A percentile compares a stretch with the other conserved stretches of the same genome.
Conservation (phyloP, 2,329 filamentous ascomycete species). For the Dactylellina drechsleri region DNA sequence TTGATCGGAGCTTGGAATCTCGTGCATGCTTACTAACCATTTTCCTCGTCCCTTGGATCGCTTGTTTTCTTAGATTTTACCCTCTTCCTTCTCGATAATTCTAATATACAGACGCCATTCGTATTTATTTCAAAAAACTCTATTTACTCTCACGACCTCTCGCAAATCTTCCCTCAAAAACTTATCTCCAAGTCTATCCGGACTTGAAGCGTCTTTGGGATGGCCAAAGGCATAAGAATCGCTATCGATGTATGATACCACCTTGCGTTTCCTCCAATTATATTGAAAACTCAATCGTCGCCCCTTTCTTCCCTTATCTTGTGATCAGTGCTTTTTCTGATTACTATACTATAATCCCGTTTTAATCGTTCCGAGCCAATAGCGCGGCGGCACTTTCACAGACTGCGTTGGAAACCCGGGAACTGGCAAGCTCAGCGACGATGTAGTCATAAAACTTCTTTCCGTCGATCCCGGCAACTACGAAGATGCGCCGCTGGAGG, state of each 20-base stretch:
- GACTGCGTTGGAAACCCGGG: constrained; percentile 87
- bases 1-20: not conserved
- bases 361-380: constrained; percentile 46
- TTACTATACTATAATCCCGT: constrained; percentile 15
- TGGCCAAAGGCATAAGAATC: constrained; percentile 59
- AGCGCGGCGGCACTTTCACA: constrained; percentile 89
- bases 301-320: not conserved
- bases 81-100: not conserved
- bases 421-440: constrained; percentile 74
- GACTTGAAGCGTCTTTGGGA: constrained; percentile 43
- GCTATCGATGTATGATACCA: constrained; percentile 58
- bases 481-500: constrained; percentile 87
- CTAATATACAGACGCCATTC: not conserved
- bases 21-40: not conserved
- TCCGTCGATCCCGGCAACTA: constrained; percentile 93
- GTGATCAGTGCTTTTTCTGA: constrained; percentile 23
- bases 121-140: not conserved
- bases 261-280: constrained; percentile 15
- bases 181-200: constrained; percentile 7
- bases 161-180: not conserved
- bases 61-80: constrained; percentile 2
- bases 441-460: constrained; percentile 85
- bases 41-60: constrained; percentile 3
- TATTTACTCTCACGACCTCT: constrained; percentile 1
- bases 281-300: constrained; percentile 19